These are phyloP conservation scores for Cytospora mali DNA, from an alignment of 2,329 filamentous ascomycete species.

Conservation along the genomic window DNA sequence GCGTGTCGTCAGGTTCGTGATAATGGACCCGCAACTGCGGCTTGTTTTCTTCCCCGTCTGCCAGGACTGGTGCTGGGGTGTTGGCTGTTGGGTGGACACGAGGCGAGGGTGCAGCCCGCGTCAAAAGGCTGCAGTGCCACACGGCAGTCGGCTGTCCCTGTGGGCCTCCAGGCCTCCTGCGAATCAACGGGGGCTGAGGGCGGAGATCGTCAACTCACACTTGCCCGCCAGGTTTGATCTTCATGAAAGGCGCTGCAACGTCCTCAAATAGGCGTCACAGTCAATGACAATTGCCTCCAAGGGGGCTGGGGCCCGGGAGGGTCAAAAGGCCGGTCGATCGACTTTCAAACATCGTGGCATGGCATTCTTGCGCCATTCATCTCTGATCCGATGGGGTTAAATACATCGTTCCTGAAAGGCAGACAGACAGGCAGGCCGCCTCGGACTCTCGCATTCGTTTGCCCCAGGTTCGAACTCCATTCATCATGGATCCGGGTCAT, in stretches of 20 bases:
- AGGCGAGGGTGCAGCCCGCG: background rate
- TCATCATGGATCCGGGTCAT: background rate
- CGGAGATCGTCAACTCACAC: background rate
- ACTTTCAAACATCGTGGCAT: background rate
- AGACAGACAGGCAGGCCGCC: too few species aligned
- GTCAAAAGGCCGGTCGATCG: too few species aligned
- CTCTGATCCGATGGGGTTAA: background rate
- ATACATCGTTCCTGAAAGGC: too few species aligned
- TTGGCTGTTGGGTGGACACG: background rate
- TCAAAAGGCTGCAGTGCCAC: background rate
- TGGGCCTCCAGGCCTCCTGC: background rate
- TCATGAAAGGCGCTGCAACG: background rate
- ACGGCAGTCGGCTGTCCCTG: background rate
- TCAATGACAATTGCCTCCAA: background rate
- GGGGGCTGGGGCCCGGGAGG: too few species aligned
- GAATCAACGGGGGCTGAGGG: background rate
- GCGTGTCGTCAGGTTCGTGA: background rate
- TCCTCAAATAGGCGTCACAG: too few species aligned
- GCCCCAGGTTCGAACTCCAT: background rate
- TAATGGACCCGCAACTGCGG: slow-evolving; percentile 4
- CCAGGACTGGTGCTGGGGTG: background rate
- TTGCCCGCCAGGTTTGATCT: background rate
- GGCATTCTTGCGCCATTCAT: background rate
- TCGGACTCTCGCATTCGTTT: background rate
- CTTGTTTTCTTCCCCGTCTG: slow-evolving; percentile 3